Base-by-base conservation (phyloP, 768 basidiomycete species). In the Pisolithus microcarpus region DNA sequence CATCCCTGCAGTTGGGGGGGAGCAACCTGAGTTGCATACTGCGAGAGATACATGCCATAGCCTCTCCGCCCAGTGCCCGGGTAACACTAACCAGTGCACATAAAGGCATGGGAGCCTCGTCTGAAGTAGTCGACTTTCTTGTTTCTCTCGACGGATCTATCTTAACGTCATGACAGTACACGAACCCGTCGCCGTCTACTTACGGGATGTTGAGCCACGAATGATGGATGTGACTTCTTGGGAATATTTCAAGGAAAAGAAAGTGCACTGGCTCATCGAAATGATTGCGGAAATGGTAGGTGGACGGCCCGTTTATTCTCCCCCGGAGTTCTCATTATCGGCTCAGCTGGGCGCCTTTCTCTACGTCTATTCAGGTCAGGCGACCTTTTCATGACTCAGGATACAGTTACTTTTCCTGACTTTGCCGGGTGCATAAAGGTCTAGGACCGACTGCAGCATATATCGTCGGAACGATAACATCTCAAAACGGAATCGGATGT, bases 241-340 rank as follows among this genome's bases (percentile, higher is more conserved):
- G 81, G 82, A 83, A 56, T 74, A 60, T 53, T 56, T 68, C 56
- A 69, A 76, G 48, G 71, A 77, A 52, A 68, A 52, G 38, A 64
- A 71, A 31, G 64, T 73, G 5, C 84, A 83, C 52, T 75, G 78
- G 74, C 49, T 77, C 2, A 66, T 76, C 13, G 80, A 87, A 61
- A 72, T 77, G 56, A 67, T 84, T 38, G 83, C 82, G 8, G 85
- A 87, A 65, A 66, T 71, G 57, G 82, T 84, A 60, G 61, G 65
- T 6, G 1, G 31, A 48, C 37, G n/a, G 28, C 16, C 18, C 43
- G 26, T 7, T n/a, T 6, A 34, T 38, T 18, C 36, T 42, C 28
- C 0, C 13, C 13, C 18, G 34, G n/a, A 19, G 19, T 58, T 52
- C 51, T 53, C 36, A 19, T 50, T 34, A 34, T 34, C 15, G 18